These are phyloP conservation scores for Corchorus olitorius DNA, from an alignment of 345 rosid genomes.

Conservation along the genomic window DNA sequence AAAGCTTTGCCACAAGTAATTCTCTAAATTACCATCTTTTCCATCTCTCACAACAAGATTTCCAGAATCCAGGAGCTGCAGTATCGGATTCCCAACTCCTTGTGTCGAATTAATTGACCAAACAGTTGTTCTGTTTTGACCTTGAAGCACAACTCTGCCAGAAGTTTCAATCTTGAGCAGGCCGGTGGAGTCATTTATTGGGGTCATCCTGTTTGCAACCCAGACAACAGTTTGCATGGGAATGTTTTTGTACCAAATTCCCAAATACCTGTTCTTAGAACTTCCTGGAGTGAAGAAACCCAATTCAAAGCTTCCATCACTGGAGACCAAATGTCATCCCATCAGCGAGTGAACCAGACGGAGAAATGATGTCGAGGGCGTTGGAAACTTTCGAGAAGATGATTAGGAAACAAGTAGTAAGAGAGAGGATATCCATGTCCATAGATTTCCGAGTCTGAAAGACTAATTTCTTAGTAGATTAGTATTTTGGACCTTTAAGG, in stretches of 20 bases:
- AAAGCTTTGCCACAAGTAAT: constrained; percentile 48
- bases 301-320: background rate
- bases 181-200: constrained; percentile 32
- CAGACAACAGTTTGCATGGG: constrained; percentile 29
- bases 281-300: constrained; percentile 4
- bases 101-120: constrained; percentile 35
- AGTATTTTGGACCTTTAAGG: no score
- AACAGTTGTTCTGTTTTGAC: background rate
- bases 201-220: constrained; percentile 46
- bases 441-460: background rate
- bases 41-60: constrained; percentile 37
- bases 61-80: constrained; percentile 44
- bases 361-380: no score
- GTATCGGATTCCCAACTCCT: constrained; percentile 23
- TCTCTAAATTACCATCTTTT: background rate
- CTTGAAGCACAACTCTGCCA: constrained; percentile 12
- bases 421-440: background rate
- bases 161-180: constrained; percentile 24
- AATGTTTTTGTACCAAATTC: background rate
- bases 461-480: background rate
- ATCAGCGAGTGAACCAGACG: no score
- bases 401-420: background rate
- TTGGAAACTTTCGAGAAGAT: no score
- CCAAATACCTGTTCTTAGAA: background rate
- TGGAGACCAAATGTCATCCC: background rate